Evolutionary conservation across 2,329 filamentous ascomycete genomes (phyloP), one percentile per base, ranked within the genome.

Genomic region (Geosmithia morbida): DNA sequence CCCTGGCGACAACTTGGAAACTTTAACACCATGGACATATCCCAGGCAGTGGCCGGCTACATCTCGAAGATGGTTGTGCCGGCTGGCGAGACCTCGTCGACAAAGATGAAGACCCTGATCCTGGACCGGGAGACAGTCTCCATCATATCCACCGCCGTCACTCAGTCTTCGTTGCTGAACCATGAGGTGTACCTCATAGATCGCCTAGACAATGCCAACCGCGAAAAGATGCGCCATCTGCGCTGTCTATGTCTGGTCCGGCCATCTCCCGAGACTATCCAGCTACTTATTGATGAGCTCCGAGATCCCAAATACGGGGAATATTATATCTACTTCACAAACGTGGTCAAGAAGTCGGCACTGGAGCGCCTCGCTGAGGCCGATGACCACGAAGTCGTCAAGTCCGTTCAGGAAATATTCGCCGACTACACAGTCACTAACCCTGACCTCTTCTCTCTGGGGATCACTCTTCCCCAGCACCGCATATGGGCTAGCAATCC

Each of bases 141-240:
- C 16, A 94, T 97, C 55, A 81, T 96, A 18, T 98, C 94, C 10
- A 94, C 89, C 5, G 89, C 92, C 48, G 90, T 90, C 51, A 97
- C 92, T 2, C 94, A 98, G 63, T 98, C 92, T 26, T 81, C 87
- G 40, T 79, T 98, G 18, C 80, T 98, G 52, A 95, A 87, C 60
- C 88, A 98, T 68, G 90, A 97, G 68, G 86, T 98, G 55, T 98
- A 96, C 66, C 85, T 98, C 51, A 96, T 94, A 58, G 92, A 98
- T 65, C 87, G 92, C 50, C 71, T 98, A 49, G 92, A 97, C 61
- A 97, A 96, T 56, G 70, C 77, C 50, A 81, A 81, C 52, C 79
- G 92, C 44, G 94, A 98, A 68, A 96, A 94, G 73, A 97, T 98
- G 92, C 84, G 92, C 51, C 92, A 98, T 69, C 74, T 98, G 46